Evolutionary conservation across 495 filamentous ascomycete genomes (phyloP).

Genomic region (Aspergillus sparsus): DNA sequence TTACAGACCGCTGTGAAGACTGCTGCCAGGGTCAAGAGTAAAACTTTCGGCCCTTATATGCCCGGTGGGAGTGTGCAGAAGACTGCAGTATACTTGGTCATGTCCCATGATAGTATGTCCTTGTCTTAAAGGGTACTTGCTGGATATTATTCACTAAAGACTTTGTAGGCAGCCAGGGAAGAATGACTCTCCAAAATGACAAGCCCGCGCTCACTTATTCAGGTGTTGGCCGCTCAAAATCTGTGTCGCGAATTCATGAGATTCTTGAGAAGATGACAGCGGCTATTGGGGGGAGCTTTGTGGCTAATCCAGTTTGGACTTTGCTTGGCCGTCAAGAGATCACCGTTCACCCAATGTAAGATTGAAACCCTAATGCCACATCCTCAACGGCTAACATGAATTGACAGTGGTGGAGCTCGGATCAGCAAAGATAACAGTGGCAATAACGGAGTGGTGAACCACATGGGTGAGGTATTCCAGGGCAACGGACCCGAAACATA

Average conservation of each 20-base stretch:
- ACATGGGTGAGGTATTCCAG: constrained; percentile 4
- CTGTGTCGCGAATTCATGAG: constrained; percentile 5
- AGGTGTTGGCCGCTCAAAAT: constrained; percentile 5
- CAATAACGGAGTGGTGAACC: constrained; percentile 1
- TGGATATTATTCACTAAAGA: not conserved
- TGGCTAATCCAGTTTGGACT: constrained; percentile 8
- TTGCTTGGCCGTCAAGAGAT: not conserved
- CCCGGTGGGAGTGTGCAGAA: not conserved
- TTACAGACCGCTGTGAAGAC: not conserved
- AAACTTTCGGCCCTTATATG: not conserved
- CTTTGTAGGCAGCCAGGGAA: constrained; percentile 2
- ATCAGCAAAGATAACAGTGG: constrained; percentile 7
- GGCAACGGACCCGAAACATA: constrained; percentile 2
- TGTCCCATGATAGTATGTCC: constrained; percentile 8
- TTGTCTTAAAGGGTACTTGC: not conserved
- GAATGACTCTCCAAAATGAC: not conserved
- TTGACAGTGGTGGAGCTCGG: constrained; percentile 7
- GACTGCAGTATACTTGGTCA: constrained; percentile 7
- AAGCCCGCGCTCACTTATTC: constrained; percentile 8
- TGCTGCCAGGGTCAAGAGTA: not conserved
- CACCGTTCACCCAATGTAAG: constrained; percentile 7
- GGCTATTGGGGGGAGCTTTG: constrained; percentile 3
- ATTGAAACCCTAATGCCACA: no score
- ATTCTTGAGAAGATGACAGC: constrained; percentile 7
- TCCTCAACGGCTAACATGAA: not conserved